Evolutionary conservation across 2,329 filamentous ascomycete genomes (phyloP).

Genomic region (Trichoderma gracile): DNA sequence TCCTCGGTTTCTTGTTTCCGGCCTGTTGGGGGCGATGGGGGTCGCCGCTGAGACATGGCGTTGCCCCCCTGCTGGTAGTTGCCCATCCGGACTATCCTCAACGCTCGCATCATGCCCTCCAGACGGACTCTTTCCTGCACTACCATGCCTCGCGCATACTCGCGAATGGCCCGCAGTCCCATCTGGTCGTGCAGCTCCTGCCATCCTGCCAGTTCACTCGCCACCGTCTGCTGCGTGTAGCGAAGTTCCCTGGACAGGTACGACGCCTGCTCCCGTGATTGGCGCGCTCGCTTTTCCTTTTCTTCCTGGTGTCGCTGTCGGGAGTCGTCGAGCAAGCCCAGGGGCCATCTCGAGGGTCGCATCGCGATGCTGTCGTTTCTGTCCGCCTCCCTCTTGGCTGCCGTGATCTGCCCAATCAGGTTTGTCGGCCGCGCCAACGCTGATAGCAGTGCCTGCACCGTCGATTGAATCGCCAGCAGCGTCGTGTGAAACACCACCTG

Average conservation of each 20-base stretch:
- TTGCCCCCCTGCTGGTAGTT: slow-evolving; percentile 13
- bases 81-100: slow-evolving; percentile 59
- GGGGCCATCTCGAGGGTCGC: slow-evolving; percentile 75
- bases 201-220: slow-evolving; percentile 89
- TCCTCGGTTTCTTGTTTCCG: slow-evolving; percentile 16
- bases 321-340: slow-evolving; percentile 83
- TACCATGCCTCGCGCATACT: slow-evolving; percentile 76
- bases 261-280: slow-evolving; percentile 68
- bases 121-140: slow-evolving; percentile 77
- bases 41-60: slow-evolving; percentile 4
- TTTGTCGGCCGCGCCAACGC: slow-evolving; percentile 77
- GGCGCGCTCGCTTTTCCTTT: slow-evolving; percentile 74
- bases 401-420: slow-evolving; percentile 74
- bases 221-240: slow-evolving; percentile 92
- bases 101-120: slow-evolving; percentile 75
- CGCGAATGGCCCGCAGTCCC: slow-evolving; percentile 71
- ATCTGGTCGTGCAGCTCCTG: slow-evolving; percentile 82
- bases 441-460: slow-evolving; percentile 76
- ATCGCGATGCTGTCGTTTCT: slow-evolving; percentile 73
- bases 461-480: slow-evolving; percentile 78
- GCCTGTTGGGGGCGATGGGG: slow-evolving; percentile 15
- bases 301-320: slow-evolving; percentile 80
- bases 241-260: slow-evolving; percentile 78
- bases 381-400: slow-evolving; percentile 73
- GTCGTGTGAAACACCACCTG: slow-evolving; percentile 71